Evolutionary conservation across 1,284 basidiomycete genomes (phyloP), one percentile per base, ranked within the genome.

Genomic region (Naganishia liquefaciens): DNA sequence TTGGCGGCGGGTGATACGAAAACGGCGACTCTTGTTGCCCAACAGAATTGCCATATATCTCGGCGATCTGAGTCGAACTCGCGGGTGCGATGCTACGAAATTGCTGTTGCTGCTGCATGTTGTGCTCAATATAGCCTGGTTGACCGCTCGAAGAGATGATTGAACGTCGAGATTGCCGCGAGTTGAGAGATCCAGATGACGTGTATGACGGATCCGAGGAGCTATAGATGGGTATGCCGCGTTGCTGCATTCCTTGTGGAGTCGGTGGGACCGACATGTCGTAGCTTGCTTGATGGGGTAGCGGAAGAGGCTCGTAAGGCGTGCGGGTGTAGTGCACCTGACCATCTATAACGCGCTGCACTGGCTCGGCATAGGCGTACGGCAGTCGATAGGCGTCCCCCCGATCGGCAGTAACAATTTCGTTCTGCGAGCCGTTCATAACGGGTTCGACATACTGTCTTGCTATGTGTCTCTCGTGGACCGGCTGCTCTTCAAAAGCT

Each of bases 11-110:
- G 54, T 76, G 73, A 68, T 78, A 77, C 58, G 75, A 74, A 69
- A 77, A 78, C 1, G 75, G 77, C n/a, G 75, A 75, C 42, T 77
- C 75, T 37, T 72, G 69, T 5, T 71, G 50, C 0, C 53, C 57
- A 13, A 30, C 25, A 1, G 63, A 62, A 50, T 68, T 68, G 23
- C 67, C 67, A 43, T 68, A 68, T 1, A 68, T 62, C 37, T 65
- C 63, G 5, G 53, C 60, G 40, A 68, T 54, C 37, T 66, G 67
- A 49, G 19, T 53, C 25, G 64, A 64, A 13, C 57, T 54, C 2
- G 63, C 65, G 5, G 44, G 51, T 46, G 52, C 57, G 25, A 60
- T 50, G 30, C 51, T 44, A 21, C 57, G 23, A 33, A 39, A 44
- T 37, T 37, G 33, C 13, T 37, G 33, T 37, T 37, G 33, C 33